phyloP scores from a whole-genome alignment of 2,329 filamentous ascomycete genomes.

The Gnomoniopsis sp. region DNA sequence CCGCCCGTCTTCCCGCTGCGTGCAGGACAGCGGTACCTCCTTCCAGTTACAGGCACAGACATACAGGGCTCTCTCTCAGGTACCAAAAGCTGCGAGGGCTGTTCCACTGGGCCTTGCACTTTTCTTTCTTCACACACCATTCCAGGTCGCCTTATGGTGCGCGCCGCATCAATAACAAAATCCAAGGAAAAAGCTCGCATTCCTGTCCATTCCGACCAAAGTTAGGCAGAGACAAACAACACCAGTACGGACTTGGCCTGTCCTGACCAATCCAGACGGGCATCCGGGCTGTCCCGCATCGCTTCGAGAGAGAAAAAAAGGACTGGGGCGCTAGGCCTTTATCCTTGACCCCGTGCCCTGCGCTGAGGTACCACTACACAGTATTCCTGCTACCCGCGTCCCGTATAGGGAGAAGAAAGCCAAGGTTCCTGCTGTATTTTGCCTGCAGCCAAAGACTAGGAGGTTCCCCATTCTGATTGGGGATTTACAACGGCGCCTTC shows the following conservation, averaged over 20 bases:
- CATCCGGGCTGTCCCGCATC: constrained; percentile 9
- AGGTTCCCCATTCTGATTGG: constrained; percentile 15
- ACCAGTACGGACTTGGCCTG: not conserved
- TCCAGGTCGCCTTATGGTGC: too few relatives aligned
- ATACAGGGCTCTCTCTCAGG: too few relatives aligned
- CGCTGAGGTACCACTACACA: not conserved
- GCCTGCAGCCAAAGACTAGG: constrained; percentile 3
- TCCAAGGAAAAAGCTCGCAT: too few relatives aligned
- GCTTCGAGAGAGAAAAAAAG: not conserved
- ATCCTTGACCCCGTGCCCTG: not conserved
- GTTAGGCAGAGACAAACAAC: not conserved
- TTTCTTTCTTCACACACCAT: too few relatives aligned
- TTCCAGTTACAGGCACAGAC: too few relatives aligned
- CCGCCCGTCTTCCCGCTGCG: not conserved
- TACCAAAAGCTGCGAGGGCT: too few relatives aligned
- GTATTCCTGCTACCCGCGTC: too few relatives aligned
- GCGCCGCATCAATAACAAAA: too few relatives aligned
- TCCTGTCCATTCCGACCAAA: not conserved
- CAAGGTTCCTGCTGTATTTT: constrained; percentile 2
- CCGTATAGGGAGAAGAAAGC: too few relatives aligned
- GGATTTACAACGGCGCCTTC: constrained; percentile 11
- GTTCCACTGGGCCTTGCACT: too few relatives aligned
- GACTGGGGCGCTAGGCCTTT: not conserved
- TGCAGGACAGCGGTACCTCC: too few relatives aligned
- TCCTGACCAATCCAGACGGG: not conserved